Evolutionary conservation across 345 rosid species (phyloP).

Genomic region (Carallia brachiata): DNA sequence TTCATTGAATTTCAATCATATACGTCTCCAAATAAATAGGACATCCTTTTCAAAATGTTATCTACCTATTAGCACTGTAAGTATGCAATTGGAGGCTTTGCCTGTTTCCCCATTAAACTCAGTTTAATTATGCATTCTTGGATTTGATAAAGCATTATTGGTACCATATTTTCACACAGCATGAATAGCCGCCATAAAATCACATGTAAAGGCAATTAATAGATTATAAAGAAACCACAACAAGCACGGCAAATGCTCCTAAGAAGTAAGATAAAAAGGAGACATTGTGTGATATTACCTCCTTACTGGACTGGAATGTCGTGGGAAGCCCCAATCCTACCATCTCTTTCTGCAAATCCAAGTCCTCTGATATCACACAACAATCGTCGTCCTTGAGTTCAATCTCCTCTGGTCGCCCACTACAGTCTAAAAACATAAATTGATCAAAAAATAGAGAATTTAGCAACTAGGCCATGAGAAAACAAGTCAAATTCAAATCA

Average conservation of each 20-base stretch:
- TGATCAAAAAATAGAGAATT: neutral
- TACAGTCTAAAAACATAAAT: conserved; percentile 27
- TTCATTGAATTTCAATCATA: no score
- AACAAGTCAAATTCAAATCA: neutral
- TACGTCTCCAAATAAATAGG: no score
- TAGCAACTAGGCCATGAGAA: neutral
- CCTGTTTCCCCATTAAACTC: no score
- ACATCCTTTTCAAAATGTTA: no score
- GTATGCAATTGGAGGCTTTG: no score
- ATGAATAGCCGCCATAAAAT: no score
- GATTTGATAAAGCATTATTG: no score
- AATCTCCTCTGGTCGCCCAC: conserved; percentile 32
- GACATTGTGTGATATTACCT: conserved; percentile 32
- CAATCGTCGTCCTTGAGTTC: conserved; percentile 34
- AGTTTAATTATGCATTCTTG: no score
- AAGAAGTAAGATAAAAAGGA: neutral
- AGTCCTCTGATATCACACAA: conserved; percentile 33
- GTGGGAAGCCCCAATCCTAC: conserved; percentile 71
- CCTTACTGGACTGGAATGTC: conserved; percentile 64
- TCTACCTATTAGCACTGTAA: no score
- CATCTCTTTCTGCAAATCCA: conserved; percentile 54
- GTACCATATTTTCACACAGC: no score
- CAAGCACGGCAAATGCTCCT: neutral
- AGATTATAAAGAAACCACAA: neutral
- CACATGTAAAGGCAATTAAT: neutral